These are phyloP conservation scores for Calonectria montana DNA, from an alignment of 2,329 filamentous ascomycete genomes.

Conservation along the genomic window DNA sequence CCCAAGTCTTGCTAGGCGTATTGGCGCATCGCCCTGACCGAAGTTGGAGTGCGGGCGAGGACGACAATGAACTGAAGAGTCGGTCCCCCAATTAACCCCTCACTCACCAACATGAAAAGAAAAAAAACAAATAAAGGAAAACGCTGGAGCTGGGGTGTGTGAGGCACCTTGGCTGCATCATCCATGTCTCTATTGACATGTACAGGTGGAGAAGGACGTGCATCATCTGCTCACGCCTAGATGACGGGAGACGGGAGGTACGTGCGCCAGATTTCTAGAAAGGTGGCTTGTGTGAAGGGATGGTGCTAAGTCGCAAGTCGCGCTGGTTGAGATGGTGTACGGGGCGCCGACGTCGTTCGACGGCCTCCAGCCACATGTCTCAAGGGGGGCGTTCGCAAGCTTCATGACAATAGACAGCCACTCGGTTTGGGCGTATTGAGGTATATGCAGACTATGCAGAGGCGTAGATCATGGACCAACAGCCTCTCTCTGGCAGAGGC, in stretches of 20 bases:
- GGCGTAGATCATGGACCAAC: slow-evolving; percentile 18
- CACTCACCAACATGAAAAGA: background rate
- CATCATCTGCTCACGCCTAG: slow-evolving; percentile 23
- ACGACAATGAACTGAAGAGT: slow-evolving; percentile 17
- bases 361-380: slow-evolving; percentile 26
- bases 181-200: slow-evolving; percentile 18
- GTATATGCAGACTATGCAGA: slow-evolving; percentile 14
- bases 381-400: slow-evolving; percentile 14
- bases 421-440: slow-evolving; percentile 19
- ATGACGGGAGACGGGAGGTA: slow-evolving; percentile 17
- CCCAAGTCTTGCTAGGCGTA: slow-evolving; percentile 27
- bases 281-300: slow-evolving; percentile 11
- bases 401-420: slow-evolving; percentile 24
- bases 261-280: slow-evolving; percentile 36
- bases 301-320: slow-evolving; percentile 9
- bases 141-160: background rate
- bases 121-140: background rate
- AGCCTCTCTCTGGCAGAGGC: background rate
- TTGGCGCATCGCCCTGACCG: slow-evolving; percentile 40
- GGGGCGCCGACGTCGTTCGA: slow-evolving; percentile 16
- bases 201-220: slow-evolving; percentile 8
- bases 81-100: background rate
- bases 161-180: background rate
- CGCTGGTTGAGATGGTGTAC: slow-evolving; percentile 9
- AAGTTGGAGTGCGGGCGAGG: slow-evolving; percentile 36